A percentile compares a stretch with the other conserved stretches of the same genome.
These are phyloP conservation scores for Marasmius fiardii DNA, from an alignment of 1,284 basidiomycete species.

Conservation along the genomic window DNA sequence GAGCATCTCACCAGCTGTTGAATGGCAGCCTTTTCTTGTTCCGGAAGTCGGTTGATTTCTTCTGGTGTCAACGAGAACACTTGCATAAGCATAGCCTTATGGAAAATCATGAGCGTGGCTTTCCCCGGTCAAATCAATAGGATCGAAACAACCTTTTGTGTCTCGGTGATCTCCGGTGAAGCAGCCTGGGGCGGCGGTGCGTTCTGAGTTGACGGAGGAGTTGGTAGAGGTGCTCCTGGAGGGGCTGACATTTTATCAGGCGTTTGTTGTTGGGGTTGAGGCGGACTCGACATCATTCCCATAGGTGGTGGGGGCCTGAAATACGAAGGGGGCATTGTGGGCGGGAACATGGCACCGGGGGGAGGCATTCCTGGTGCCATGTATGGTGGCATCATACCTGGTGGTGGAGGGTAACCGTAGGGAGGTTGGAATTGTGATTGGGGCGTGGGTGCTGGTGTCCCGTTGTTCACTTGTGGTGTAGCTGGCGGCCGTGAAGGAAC, in stretches of 20 bases:
- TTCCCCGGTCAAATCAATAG: not conserved
- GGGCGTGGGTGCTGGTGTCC: slow-evolving; percentile 34
- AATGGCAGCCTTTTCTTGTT: slow-evolving; percentile 82
- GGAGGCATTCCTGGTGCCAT: slow-evolving; percentile 25
- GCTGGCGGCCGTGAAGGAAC: slow-evolving; percentile 22
- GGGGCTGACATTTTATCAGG: slow-evolving; percentile 27
- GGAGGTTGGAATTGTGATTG: slow-evolving; percentile 33
- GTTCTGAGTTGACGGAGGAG: slow-evolving; percentile 16
- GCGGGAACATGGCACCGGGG: slow-evolving; percentile 11
- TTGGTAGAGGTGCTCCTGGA: slow-evolving; percentile 20
- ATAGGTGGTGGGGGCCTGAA: slow-evolving; percentile 35
- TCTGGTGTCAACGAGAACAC: slow-evolving; percentile 84
- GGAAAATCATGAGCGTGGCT: not conserved
- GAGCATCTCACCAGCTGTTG: slow-evolving; percentile 67
- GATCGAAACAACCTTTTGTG: slow-evolving; percentile 29
- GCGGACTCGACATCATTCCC: slow-evolving; percentile 42
- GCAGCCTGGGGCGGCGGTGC: slow-evolving; percentile 10
- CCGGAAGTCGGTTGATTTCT: slow-evolving; percentile 84
- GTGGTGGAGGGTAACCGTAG: slow-evolving; percentile 21
- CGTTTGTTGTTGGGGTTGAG: slow-evolving; percentile 23
- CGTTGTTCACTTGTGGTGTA: too few relatives aligned
- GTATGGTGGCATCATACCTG: slow-evolving; percentile 28
- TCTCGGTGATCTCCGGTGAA: slow-evolving; percentile 32
- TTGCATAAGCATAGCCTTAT: slow-evolving; percentile 79
- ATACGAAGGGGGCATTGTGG: slow-evolving; percentile 20